Base-by-base conservation (phyloP, 768 basidiomycete genomes). In the Hortiboletus flavorubellus region DNA sequence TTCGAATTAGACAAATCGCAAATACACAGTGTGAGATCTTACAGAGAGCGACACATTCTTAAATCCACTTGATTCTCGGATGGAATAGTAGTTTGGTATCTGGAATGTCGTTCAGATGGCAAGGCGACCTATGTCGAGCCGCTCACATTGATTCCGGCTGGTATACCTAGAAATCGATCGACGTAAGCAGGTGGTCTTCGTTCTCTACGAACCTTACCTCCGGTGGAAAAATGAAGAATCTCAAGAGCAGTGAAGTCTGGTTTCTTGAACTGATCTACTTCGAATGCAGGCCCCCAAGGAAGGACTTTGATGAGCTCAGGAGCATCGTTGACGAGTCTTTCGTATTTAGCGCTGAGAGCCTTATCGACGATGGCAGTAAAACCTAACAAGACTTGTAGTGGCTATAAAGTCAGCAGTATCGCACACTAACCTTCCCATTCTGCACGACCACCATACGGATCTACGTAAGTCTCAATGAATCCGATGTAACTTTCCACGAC, bases 311-410 rank as follows among this genome's bases (percentile, higher is more conserved):
- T 87, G 26, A 92, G 76, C 51, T 85, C 80, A 1, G 90, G 85
- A n/a, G 91, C 93, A 31, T 78, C 69, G 49, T 86, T 76, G 23
- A 94, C 91, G 23, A 94, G 78, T 15, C 66, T 78, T 58, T 89
- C 87, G 61, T 92, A 94, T 72, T 91, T 93, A 8, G 84, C 84
- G 63, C 87, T 89, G 43, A 93, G 78, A 54, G 81, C 75, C 70
- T 94, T 93, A 77, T 94, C 83, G 44, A 93, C 91, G 58, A 93
- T 88, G 7, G 91, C 91, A 34, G 91, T 91, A 68, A 93, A 93
- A 31, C 89, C 89, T 90, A 59, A n/a, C 40, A 18, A 15, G 39
- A 49, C 21, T 11, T 61, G 16, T 52, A 46, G n/a, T 50, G 6
- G 1, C 3, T 30, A 38, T 3, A 26, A 26, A 39, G 10, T 45